These are phyloP conservation scores for Beauveria scarabaeidicola DNA, from an alignment of 2,329 filamentous ascomycete genomes.

Conservation along the genomic window DNA sequence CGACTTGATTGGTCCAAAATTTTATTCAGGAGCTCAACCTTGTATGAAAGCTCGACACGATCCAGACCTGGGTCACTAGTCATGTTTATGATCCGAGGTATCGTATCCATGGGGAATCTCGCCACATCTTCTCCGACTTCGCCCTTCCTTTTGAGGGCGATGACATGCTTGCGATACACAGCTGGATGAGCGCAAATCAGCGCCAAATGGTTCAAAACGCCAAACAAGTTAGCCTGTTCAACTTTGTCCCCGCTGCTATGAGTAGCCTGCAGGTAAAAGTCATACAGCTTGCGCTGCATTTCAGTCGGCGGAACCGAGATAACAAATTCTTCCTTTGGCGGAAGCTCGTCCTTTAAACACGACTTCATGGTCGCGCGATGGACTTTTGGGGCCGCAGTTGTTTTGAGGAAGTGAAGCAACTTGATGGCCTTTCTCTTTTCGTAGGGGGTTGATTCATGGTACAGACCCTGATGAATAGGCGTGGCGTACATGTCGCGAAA, in stretches of 20 bases:
- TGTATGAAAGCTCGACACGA: slow-evolving; percentile 52
- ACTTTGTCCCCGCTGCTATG: slow-evolving; percentile 1
- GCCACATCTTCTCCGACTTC: slow-evolving; percentile 11
- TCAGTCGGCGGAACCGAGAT: slow-evolving; percentile 62
- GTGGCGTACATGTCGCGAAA: slow-evolving; percentile 63
- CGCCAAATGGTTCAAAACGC: slow-evolving; percentile 29
- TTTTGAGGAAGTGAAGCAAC: slow-evolving; percentile 61
- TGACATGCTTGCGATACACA: slow-evolving; percentile 32
- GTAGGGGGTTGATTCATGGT: slow-evolving; percentile 46
- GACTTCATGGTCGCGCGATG: slow-evolving; percentile 61
- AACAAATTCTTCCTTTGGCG: slow-evolving; percentile 72
- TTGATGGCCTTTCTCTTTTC: slow-evolving; percentile 55
- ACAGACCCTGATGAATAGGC: slow-evolving; percentile 67
- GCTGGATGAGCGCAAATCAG: slow-evolving; percentile 45
- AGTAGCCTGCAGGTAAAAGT: slow-evolving; percentile 29
- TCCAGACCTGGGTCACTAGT: slow-evolving; percentile 33
- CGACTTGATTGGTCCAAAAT: slow-evolving; percentile 60
- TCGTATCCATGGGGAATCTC: slow-evolving; percentile 20
- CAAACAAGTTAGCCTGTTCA: slow-evolving; percentile 24
- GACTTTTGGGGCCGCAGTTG: slow-evolving; percentile 68
- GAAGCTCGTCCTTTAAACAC: slow-evolving; percentile 57
- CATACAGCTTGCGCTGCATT: slow-evolving; percentile 57
- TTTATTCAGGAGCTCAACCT: slow-evolving; percentile 55
- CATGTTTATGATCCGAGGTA: slow-evolving; percentile 24
- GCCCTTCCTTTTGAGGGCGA: slow-evolving; percentile 11